Evolutionary conservation across 2,329 filamentous ascomycete species (phyloP).

Genomic region (Colletotrichum caudatum): DNA sequence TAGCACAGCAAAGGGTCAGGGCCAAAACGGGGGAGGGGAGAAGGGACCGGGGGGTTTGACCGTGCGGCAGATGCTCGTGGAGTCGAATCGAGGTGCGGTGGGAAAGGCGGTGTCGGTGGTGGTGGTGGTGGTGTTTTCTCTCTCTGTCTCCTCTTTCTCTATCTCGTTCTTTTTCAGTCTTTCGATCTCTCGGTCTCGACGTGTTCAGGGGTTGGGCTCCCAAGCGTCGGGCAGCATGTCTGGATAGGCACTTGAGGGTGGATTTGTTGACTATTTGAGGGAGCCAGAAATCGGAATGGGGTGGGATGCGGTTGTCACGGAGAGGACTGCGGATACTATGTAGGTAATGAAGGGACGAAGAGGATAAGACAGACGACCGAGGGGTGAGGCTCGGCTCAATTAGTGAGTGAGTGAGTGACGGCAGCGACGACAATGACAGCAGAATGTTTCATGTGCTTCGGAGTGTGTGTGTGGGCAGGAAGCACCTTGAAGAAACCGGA

Average conservation of each 20-base stretch:
- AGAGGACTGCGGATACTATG: not conserved
- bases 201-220: constrained; percentile 34
- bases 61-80: constrained; percentile 22
- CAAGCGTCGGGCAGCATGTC: constrained; percentile 27
- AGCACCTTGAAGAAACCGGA: constrained; percentile 24
- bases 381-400: constrained; percentile 7
- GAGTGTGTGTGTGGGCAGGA: not conserved
- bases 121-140: constrained; percentile 12
- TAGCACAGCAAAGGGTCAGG: constrained; percentile 7
- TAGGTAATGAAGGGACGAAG: not conserved
- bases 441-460: constrained; percentile 38
- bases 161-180: not conserved
- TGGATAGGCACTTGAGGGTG: not conserved
- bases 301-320: not conserved
- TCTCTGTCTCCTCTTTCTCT: not conserved
- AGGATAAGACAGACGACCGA: not conserved
- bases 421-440: constrained; percentile 5
- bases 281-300: not conserved
- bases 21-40: not conserved
- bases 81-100: not conserved
- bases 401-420: constrained; percentile 13
- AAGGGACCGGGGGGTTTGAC: constrained; percentile 1
- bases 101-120: constrained; percentile 35
- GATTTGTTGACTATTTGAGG: not conserved
- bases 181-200: not conserved